Base-by-base conservation (phyloP, 2,329 filamentous ascomycete genomes). In the Alternaria sp. region DNA sequence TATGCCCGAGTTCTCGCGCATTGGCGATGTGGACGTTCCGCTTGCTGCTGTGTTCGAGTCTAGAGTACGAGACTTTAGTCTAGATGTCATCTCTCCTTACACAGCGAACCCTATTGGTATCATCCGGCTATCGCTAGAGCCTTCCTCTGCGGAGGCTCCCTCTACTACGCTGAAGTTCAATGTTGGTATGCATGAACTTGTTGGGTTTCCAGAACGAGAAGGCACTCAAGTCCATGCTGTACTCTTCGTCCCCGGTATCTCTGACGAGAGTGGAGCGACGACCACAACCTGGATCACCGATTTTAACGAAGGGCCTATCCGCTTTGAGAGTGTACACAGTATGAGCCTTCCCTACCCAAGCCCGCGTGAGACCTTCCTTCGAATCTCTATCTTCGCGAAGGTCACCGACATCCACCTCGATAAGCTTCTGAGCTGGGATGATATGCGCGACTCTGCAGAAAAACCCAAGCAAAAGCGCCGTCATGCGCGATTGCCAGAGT, bases 391-490 rank as follows among this genome's bases (percentile, higher is more conserved):
- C 62, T 98, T 97, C 76, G 94, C 95, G 18, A 91, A 91, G 74
- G 92, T 97, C 36, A 95, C 93, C 1, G 83, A 90, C 0, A 97
- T 97, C 90, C 95, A 99, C 80, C 86, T 99, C 22, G 95, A 99
- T 79, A 98, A 97, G 81, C 85, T 99, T 52, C 87, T 97, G 12
- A 99, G 95, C 81, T 99, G 95, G 95, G 95, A 99, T 76, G 95
- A 98, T 72, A 97, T 99, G 90, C 89, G 94, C 60, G 94, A 99
- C 78, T 84, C 86, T 25, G 84, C 85, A 3, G 83, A 85, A 49
- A 80, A 81, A 22, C 81, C 81, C 3, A 86, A 87, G 18, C 84
- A 89, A 51, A 85, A 87, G 64, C 85, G 86, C 18, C 85, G 86
- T 57, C 85, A 83, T 43, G 85, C 91, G 25, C 87, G 95, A 11